phyloP scores from a whole-genome alignment of 352 stramenopile species.

The Elongisporangium senticosum region DNA sequence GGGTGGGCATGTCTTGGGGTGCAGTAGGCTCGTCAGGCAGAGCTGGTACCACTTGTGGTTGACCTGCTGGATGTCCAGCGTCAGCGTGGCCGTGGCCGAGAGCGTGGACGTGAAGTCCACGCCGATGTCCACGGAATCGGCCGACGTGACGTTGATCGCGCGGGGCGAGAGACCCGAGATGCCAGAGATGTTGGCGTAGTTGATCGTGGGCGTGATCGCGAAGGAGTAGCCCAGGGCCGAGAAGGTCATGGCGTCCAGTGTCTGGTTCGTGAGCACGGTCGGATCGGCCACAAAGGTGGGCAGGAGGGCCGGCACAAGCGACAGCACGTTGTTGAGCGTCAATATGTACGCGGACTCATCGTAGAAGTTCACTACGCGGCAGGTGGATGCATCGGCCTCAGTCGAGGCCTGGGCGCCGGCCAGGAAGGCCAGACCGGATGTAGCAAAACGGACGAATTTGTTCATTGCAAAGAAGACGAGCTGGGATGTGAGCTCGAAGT shows the following conservation, averaged over 20 bases:
- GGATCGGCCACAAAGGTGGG: conserved; percentile 25
- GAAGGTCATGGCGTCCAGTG: conserved; percentile 20
- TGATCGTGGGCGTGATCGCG: conserved; percentile 23
- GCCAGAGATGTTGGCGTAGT: conserved; percentile 18
- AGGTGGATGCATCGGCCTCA: conserved; percentile 12
- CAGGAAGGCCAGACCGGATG: conserved; percentile 12
- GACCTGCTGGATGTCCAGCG: conserved; percentile 40
- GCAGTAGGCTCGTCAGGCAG: conserved; percentile 39
- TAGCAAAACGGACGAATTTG: conserved; percentile 30
- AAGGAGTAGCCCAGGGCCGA: conserved; percentile 22
- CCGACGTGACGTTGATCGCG: conserved; percentile 34
- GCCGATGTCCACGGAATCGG: conserved; percentile 29
- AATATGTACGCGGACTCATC: conserved; percentile 15
- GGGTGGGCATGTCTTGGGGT: conserved; percentile 28
- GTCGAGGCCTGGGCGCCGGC: conserved; percentile 12
- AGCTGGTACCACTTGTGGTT: conserved; percentile 60
- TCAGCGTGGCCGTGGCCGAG: conserved; percentile 25
- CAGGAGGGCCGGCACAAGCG: conserved; percentile 14
- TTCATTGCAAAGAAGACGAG: conserved; percentile 17
- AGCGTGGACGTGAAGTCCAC: conserved; percentile 38
- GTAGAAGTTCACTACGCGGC: conserved; percentile 17
- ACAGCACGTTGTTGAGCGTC: conserved; percentile 25
- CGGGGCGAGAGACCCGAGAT: conserved; percentile 32
- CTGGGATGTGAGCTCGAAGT: conserved; percentile 13
- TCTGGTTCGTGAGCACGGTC: conserved; percentile 21